These are phyloP conservation scores for Metschnikowia picachoensis DNA, from an alignment of 805 yeast genomes.

Conservation along the genomic window DNA sequence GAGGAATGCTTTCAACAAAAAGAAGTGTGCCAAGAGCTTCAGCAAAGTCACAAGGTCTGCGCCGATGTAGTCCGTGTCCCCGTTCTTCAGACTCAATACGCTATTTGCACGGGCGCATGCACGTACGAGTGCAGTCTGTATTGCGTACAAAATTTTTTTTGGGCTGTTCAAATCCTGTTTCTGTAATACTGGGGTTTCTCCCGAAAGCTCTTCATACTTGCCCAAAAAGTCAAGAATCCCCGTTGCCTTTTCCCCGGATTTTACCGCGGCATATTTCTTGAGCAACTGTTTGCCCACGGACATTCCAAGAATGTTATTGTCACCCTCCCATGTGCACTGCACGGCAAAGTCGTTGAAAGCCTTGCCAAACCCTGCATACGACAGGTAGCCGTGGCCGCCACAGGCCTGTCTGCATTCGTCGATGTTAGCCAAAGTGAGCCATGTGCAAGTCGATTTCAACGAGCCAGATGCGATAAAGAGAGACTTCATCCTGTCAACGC, in stretches of 20 bases:
- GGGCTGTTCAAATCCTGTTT: slow-evolving; percentile 21
- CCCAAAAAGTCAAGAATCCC: slow-evolving; percentile 45
- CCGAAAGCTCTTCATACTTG: slow-evolving; percentile 24
- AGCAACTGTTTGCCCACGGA: slow-evolving; percentile 78
- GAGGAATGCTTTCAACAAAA: slow-evolving; percentile 39
- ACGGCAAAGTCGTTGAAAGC: slow-evolving; percentile 94
- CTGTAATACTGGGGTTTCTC: slow-evolving; percentile 29
- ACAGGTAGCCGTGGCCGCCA: slow-evolving; percentile 95
- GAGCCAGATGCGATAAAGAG: slow-evolving; percentile 84
- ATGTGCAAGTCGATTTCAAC: slow-evolving; percentile 83
- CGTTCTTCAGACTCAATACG: slow-evolving; percentile 29
- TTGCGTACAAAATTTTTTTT: slow-evolving; percentile 20
- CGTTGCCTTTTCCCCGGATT: slow-evolving; percentile 38
- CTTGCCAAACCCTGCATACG: slow-evolving; percentile 88
- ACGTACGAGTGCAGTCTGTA: slow-evolving; percentile 39
- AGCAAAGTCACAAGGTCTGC: slow-evolving; percentile 45
- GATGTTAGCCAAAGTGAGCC: slow-evolving; percentile 76
- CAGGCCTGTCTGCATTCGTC: slow-evolving; percentile 91
- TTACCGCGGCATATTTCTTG: slow-evolving; percentile 42
- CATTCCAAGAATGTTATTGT: slow-evolving; percentile 80
- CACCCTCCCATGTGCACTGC: slow-evolving; percentile 99
- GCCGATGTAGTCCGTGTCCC: slow-evolving; percentile 45
- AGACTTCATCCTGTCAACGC: slow-evolving; percentile 65
- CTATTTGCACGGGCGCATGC: slow-evolving; percentile 30
- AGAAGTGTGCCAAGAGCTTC: slow-evolving; percentile 49